These are phyloP conservation scores for Quercus tomentella DNA, from an alignment of 331 rosid species.

Conservation along the genomic window DNA sequence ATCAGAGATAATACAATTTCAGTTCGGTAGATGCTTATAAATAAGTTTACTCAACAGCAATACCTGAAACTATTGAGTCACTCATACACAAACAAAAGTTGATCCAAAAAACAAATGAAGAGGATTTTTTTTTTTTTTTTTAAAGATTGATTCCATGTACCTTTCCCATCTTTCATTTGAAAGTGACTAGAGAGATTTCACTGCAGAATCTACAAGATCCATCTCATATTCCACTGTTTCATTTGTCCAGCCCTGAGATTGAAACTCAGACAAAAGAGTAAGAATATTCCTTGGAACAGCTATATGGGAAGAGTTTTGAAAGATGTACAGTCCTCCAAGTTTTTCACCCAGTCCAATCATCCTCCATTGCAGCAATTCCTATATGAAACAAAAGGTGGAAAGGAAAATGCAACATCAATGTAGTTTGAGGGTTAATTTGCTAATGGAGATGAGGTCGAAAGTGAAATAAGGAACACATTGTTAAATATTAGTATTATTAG, in stretches of 20 bases:
- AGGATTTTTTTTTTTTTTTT: not conserved
- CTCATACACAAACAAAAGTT: not conserved
- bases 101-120: not conserved
- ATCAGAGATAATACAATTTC: not conserved
- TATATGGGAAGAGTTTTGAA: too few relatives aligned
- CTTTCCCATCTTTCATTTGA: constrained; percentile 90
- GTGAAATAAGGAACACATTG: too few relatives aligned
- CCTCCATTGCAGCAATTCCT: too few relatives aligned
- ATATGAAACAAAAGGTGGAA: too few relatives aligned
- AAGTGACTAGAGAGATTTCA: constrained; percentile 75
- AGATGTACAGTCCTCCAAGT: too few relatives aligned
- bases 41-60: not conserved
- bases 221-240: constrained; percentile 61
- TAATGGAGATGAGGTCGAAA: too few relatives aligned
- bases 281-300: too few relatives aligned
- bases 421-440: too few relatives aligned
- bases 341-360: too few relatives aligned
- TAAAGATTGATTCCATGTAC: constrained; percentile 30
- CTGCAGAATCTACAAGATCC: constrained; percentile 66
- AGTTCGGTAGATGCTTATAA: not conserved
- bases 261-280: too few relatives aligned
- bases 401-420: too few relatives aligned
- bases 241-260: constrained; percentile 70
- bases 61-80: not conserved
- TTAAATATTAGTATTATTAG: too few relatives aligned